Evolutionary conservation across 805 yeast genomes (phyloP).

Genomic region (Yarrowia keelungensis): DNA sequence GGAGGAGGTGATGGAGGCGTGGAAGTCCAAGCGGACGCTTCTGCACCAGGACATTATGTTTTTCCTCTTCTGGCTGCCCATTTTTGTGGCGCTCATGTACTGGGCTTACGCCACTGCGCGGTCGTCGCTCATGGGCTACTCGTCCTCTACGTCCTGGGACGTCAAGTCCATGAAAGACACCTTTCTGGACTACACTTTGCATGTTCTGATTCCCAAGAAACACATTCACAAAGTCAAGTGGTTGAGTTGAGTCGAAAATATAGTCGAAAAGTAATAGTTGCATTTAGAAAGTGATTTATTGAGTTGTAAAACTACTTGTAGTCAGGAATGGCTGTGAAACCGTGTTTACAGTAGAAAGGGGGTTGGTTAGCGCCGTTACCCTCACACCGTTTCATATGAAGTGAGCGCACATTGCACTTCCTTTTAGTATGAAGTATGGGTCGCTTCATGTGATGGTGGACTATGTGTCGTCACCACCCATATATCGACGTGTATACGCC

Average conservation of each 20-base stretch:
- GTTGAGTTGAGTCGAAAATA: constrained; percentile 5
- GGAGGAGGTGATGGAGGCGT: constrained; percentile 46
- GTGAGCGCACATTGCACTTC: too few relatives aligned
- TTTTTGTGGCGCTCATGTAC: constrained; percentile 53
- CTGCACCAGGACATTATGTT: constrained; percentile 79
- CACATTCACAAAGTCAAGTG: constrained; percentile 33
- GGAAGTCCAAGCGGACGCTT: constrained; percentile 54
- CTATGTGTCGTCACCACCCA: too few relatives aligned
- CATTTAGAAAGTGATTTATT: constrained; percentile 27
- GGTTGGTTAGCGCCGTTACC: too few relatives aligned
- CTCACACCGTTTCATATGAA: too few relatives aligned
- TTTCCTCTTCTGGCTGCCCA: constrained; percentile 90
- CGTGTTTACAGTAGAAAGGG: too few relatives aligned
- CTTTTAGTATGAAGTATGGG: too few relatives aligned
- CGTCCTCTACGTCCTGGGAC: not conserved
- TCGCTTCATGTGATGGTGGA: too few relatives aligned
- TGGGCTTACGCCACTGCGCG: constrained; percentile 36
- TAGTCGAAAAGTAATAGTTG: constrained; percentile 1
- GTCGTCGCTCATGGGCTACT: constrained; percentile 19
- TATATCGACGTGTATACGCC: too few relatives aligned
- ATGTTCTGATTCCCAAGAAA: constrained; percentile 34
- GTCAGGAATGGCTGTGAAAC: too few relatives aligned
- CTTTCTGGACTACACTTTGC: constrained; percentile 26
- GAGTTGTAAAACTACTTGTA: not conserved
- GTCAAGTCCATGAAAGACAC: constrained; percentile 23